phyloP scores from a whole-genome alignment of 1,284 basidiomycete genomes.

The Marasmius oreades region DNA sequence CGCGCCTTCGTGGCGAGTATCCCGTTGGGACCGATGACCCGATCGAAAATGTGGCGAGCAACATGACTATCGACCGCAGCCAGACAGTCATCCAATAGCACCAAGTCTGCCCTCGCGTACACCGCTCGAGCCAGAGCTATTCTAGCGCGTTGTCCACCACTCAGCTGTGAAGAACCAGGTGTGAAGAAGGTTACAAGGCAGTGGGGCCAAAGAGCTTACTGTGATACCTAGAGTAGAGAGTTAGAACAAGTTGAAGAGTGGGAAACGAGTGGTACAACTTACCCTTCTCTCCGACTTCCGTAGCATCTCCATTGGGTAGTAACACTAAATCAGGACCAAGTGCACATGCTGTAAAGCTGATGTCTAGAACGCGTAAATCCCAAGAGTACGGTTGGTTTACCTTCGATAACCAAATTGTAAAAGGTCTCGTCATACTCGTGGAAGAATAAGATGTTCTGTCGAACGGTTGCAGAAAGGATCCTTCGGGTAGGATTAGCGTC shows the following conservation, averaged over 20 bases:
- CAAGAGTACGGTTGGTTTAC: conserved; percentile 28
- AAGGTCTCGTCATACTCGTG: conserved; percentile 82
- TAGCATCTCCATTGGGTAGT: conserved; percentile 69
- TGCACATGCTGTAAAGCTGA: conserved; percentile 66
- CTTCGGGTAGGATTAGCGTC: conserved; percentile 30
- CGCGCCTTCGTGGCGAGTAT: conserved; percentile 84
- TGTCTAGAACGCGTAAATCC: neutral
- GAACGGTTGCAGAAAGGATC: conserved; percentile 81
- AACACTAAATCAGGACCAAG: conserved; percentile 78
- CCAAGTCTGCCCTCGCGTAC: conserved; percentile 45
- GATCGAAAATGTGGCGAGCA: conserved; percentile 53
- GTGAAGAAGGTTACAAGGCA: neutral
- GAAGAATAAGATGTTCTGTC: conserved; percentile 89
- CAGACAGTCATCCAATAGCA: conserved; percentile 52
- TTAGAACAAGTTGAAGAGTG: neutral
- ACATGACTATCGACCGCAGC: conserved; percentile 51
- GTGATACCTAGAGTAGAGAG: conserved; percentile 32
- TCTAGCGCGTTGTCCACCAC: conserved; percentile 65
- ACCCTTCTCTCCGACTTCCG: conserved; percentile 78
- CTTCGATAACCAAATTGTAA: conserved; percentile 74
- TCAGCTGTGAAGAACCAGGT: conserved; percentile 27
- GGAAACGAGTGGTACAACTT: conserved; percentile 4
- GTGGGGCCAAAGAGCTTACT: conserved; percentile 20
- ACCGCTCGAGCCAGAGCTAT: conserved; percentile 26
- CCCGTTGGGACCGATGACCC: conserved; percentile 88